Evolutionary conservation across 1,284 basidiomycete species (phyloP), one percentile per base, ranked within the genome.

Genomic region (Naganishia cerealis): DNA sequence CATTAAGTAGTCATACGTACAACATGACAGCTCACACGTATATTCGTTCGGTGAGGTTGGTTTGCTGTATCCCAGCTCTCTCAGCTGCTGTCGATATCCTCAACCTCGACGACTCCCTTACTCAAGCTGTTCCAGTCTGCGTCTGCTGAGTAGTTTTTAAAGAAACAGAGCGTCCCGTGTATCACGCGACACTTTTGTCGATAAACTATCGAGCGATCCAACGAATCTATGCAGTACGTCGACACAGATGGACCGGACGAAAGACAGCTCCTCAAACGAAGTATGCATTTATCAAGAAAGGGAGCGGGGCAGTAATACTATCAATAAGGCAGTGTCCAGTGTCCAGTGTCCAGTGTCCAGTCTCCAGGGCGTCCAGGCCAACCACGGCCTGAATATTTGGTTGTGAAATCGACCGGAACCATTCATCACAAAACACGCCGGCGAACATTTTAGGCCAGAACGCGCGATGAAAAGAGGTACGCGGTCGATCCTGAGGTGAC

Each of bases 381-480:
- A 50, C 21, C 46, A 50, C 46, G 21, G 46, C 46, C 46, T 50
- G 21, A 50, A n/a, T 8, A 24, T 50, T 50, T 24, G 12, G 43
- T 46, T 46, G 2, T 18, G 16, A 18, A 10, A 24, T 50, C 24
- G n/a, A 24, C 9, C 46, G 46, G 46, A 24, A 50, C 24, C n/a
- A 46, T 15, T 7, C n/a, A 18, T 46, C 43, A 15, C 16, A n/a
- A 18, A 46, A 2, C 0, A 10, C 46, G 46, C 46, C 46, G 21
- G 46, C 46, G 46, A 24, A 50, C 46, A 50, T 50, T 50, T 50
- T 50, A 50, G 46, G 46, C 46, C 10, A 8, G 24, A 50, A 50
- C 46, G 46, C 46, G 46, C n/a, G 21, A 24, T 18, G 46, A 21
- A 50, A 50, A 21, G 46, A 50, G 46, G 46, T 24, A 50, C 46